Conservation (phyloP, 2,329 filamentous ascomycete genomes). For the Xylariaceae sp. region DNA sequence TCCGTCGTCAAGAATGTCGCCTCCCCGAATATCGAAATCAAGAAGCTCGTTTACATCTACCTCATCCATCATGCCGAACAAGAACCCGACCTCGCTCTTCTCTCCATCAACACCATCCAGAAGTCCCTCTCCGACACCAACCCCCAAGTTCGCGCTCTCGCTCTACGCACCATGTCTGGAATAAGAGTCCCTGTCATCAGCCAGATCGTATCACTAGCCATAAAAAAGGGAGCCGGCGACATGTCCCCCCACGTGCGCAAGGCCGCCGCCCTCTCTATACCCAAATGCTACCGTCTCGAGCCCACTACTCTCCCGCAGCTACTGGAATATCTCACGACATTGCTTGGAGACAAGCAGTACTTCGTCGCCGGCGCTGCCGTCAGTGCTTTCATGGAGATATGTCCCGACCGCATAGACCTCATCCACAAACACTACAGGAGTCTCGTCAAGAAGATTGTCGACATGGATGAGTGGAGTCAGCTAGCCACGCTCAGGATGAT, state of each 20-base stretch:
- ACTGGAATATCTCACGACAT: conserved; percentile 70
- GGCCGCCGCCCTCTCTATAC: conserved; percentile 87
- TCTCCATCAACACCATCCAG: conserved; percentile 98
- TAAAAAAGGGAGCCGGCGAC: conserved; percentile 88
- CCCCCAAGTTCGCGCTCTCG: conserved; percentile 85
- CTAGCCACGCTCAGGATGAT: conserved; percentile 77
- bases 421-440: conserved; percentile 86
- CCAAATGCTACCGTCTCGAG: conserved; percentile 92
- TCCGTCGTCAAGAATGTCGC: conserved; percentile 97
- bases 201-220: conserved; percentile 92
- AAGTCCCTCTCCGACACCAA: conserved; percentile 93
- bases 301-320: conserved; percentile 80
- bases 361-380: conserved; percentile 95
- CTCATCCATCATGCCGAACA: conserved; percentile 94
- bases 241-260: conserved; percentile 94
- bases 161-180: conserved; percentile 92
- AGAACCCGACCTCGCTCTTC: conserved; percentile 88
- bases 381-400: conserved; percentile 82
- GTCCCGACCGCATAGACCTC: conserved; percentile 80
- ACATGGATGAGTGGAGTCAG: conserved; percentile 99
- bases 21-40: conserved; percentile 88
- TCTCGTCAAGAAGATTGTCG: conserved; percentile 84
- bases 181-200: conserved; percentile 97
- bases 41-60: conserved; percentile 98
- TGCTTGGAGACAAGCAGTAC: conserved; percentile 90